Evolutionary conservation across 305 asterid genomes (phyloP), one percentile per base, ranked within the genome.

Genomic region (Plantago lanceolata): DNA sequence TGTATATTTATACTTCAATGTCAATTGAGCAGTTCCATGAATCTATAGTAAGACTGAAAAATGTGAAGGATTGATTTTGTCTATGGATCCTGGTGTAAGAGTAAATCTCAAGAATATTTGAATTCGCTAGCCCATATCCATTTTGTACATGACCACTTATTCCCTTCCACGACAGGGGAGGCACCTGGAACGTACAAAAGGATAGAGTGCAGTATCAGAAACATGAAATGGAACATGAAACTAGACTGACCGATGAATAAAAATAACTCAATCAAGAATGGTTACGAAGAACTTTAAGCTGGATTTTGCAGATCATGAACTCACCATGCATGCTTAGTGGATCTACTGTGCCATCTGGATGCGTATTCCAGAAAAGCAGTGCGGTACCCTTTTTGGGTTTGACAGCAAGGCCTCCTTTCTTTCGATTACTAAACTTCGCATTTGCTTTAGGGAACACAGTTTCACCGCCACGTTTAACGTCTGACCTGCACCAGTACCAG

Each of bases 391-490:
- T 89, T 75, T 74, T 93, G 29, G 99, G 97, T 81, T 82, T 93
- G 40, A 93, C 85, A 24, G 96, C 85, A 56, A 93, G 89, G 49
- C 97, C 96, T 57, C 68, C 78, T 73, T 83, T 87, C 43, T 90
- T 94, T 20, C 85, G 88, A 77, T 92, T 87, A 70, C 88, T 87
- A 59, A 64, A 5, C 68, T 92, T 89, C 70, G 96, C 97, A 71
- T 76, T 82, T 37, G 97, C 96, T 55, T 83, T 81, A 1, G 95
- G 98, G 69, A 89, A 93, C 66, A 93, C 85, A 26, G 98, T 89
- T 79, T 93, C 97, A 64, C 99, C 96, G 17, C 97, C 97, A 77
- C 87, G 92, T 77, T 93, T 97, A 74, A 89, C 97, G 70, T 93
- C 96, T 59, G 97, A 87, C 72, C 97, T 90, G 87, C 54, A 79